A percentile compares a stretch with the other conserved stretches of the same genome.
Evolutionary conservation across 805 yeast species (phyloP).

Genomic region (Monosporozyma aerobia): DNA sequence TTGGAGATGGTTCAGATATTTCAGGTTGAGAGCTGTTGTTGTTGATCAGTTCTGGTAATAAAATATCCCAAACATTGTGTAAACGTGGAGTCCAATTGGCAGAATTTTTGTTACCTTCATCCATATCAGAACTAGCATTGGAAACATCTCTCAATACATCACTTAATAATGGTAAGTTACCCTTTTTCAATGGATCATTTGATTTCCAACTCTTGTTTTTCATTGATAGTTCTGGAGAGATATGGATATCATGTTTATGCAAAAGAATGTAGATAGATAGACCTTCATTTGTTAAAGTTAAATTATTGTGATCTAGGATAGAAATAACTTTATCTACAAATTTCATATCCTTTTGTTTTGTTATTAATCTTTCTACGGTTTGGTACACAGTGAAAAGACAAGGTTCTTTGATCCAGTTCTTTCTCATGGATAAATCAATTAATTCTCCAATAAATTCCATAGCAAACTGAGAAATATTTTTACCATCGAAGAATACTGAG

Average conservation of each 20-base stretch:
- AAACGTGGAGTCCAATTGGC: conserved; percentile 67
- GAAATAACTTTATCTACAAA: conserved; percentile 30
- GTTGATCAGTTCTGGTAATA: conserved; percentile 38
- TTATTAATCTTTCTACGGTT: conserved; percentile 31
- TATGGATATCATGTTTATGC: conserved; percentile 2
- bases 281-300: conserved; percentile 70
- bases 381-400: conserved; percentile 61
- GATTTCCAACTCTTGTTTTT: conserved; percentile 46
- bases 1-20: conserved; percentile 17
- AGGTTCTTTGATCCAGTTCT: conserved; percentile 84
- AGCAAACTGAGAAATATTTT: conserved; percentile 24
- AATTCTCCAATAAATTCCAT: conserved; percentile 37
- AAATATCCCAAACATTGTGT: conserved; percentile 66
- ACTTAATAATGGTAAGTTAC: conserved; percentile 53
- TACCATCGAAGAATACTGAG: conserved; percentile 14
- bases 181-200: conserved; percentile 64
- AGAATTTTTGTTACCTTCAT: conserved; percentile 35
- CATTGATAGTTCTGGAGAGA: conserved; percentile 8
- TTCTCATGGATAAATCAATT: conserved; percentile 49
- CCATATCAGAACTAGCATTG: conserved; percentile 25
- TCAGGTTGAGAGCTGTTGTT: conserved; percentile 9
- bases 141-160: conserved; percentile 54
- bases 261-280: conserved; percentile 51
- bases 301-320: conserved; percentile 40
- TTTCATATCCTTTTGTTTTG: conserved; percentile 10